Conservation (phyloP, 106 monocot genomes). For the Narthecium ossifragum region DNA sequence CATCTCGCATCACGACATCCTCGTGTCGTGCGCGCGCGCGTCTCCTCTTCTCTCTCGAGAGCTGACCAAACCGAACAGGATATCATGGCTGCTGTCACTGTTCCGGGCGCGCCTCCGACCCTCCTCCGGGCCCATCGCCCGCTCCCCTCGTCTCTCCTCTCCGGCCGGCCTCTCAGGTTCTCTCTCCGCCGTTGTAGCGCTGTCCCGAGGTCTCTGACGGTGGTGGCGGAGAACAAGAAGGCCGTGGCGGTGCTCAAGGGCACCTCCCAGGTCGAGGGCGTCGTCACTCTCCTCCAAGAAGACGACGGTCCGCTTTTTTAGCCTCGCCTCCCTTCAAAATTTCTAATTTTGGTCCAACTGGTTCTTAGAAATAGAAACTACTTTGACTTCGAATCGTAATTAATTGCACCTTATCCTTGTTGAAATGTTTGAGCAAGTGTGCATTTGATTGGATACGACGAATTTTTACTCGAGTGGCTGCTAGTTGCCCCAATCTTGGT, state of each 20-base stretch:
- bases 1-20: too few relatives aligned
- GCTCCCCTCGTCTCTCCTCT: constrained; percentile 15
- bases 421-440: background rate
- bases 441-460: background rate
- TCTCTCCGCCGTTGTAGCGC: constrained; percentile 1
- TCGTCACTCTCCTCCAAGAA: constrained; percentile 68
- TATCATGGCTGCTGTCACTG: too few relatives aligned
- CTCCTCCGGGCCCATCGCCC: constrained; percentile 28
- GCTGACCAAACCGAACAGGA: too few relatives aligned
- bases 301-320: constrained; percentile 34
- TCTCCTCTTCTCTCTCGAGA: too few relatives aligned
- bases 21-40: too few relatives aligned
- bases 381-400: too few relatives aligned
- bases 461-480: too few relatives aligned
- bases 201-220: constrained; percentile 9
- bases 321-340: background rate
- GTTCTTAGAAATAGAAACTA: background rate
- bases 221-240: constrained; percentile 55
- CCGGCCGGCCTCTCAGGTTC: constrained; percentile 8
- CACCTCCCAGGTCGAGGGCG: constrained; percentile 58
- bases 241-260: constrained; percentile 87
- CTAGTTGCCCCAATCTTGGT: too few relatives aligned
- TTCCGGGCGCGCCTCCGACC: constrained; percentile 29
- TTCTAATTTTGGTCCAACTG: background rate
- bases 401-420: background rate